These are phyloP conservation scores for Ilex asprella DNA, from an alignment of 257 asterid genomes.

Conservation along the genomic window DNA sequence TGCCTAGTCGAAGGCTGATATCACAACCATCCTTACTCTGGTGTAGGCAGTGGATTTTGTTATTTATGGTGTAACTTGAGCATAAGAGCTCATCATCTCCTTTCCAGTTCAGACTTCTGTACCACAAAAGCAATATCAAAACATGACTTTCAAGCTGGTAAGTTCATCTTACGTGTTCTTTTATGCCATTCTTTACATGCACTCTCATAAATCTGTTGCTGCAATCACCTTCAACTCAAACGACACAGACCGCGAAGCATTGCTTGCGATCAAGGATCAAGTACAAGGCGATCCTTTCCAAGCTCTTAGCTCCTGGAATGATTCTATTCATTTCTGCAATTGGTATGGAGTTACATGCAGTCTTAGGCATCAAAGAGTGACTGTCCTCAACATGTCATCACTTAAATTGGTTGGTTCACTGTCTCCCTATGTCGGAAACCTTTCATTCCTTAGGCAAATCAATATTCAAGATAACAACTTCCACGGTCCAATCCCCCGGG, in stretches of 20 bases:
- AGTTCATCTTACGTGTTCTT: slow-evolving; percentile 6
- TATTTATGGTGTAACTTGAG: too few species aligned
- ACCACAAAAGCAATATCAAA: neutral
- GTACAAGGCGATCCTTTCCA: slow-evolving; percentile 13
- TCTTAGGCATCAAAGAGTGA: neutral
- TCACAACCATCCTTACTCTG: too few species aligned
- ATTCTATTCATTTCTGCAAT: slow-evolving; percentile 3
- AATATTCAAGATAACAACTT: neutral
- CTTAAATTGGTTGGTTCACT: neutral
- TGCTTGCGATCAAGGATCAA: slow-evolving; percentile 14
- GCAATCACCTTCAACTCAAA: neutral
- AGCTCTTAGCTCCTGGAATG: slow-evolving; percentile 13
- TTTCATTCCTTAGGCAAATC: neutral
- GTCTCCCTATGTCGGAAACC: neutral
- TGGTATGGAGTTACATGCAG: slow-evolving; percentile 9
- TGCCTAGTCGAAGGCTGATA: too few species aligned
- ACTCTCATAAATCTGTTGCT: neutral
- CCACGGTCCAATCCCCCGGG: neutral
- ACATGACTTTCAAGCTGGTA: neutral
- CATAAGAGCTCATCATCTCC: too few species aligned
- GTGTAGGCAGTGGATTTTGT: too few species aligned
- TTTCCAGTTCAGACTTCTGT: too few species aligned
- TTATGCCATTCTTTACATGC: neutral
- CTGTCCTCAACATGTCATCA: neutral
- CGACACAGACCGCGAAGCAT: slow-evolving; percentile 11